phyloP scores from a whole-genome alignment of 2,329 filamentous ascomycete species.

The Pestalotiopsis sp. region DNA sequence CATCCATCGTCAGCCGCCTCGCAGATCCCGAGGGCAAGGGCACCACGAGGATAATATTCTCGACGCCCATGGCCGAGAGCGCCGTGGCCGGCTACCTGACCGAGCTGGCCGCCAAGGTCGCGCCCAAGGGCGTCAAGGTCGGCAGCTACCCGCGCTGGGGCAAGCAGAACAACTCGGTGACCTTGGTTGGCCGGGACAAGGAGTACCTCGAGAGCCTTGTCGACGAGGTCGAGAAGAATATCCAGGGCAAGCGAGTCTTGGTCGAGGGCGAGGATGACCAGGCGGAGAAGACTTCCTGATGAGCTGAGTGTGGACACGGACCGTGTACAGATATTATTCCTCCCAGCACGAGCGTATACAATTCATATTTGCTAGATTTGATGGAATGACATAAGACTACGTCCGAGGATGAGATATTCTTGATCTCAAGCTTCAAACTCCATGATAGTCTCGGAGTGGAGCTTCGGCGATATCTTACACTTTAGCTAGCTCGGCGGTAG shows the following conservation, averaged over 20 bases:
- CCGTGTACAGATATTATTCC: neutral
- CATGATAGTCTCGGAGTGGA: neutral
- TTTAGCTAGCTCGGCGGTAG: neutral
- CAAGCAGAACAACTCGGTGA: constrained; percentile 85
- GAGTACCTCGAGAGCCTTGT: constrained; percentile 80
- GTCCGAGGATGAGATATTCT: neutral
- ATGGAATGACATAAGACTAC: no score
- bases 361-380: neutral
- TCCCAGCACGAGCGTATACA: neutral
- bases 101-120: constrained; percentile 73
- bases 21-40: constrained; percentile 81
- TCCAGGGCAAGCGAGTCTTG: constrained; percentile 71
- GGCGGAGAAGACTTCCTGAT: neutral
- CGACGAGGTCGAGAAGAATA: constrained; percentile 74
- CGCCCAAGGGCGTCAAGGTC: constrained; percentile 81
- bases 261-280: constrained; percentile 74
- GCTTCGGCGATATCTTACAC: neutral
- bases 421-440: neutral
- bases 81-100: constrained; percentile 82
- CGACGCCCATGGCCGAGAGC: constrained; percentile 87
- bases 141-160: constrained; percentile 95
- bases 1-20: constrained; percentile 69
- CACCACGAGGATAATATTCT: constrained; percentile 77
- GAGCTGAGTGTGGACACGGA: neutral
- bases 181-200: constrained; percentile 77